These are phyloP conservation scores for Neolecta irregularis DNA, from an alignment of 1,139 yeast species.

Conservation along the genomic window DNA sequence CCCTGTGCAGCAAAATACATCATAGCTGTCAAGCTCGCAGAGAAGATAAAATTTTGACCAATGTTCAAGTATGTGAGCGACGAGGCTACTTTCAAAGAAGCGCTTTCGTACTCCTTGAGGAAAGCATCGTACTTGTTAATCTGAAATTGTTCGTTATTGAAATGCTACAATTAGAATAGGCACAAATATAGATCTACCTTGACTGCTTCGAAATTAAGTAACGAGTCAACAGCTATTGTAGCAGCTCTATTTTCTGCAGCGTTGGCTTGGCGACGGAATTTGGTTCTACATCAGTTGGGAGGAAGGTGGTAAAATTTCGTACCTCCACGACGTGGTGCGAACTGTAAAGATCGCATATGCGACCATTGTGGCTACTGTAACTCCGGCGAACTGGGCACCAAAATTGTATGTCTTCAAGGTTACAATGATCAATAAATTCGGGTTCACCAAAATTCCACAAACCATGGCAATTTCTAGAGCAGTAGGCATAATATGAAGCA, in stretches of 20 bases:
- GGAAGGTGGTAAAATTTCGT: not conserved
- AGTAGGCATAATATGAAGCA: constrained; percentile 87
- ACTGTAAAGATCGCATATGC: constrained; percentile 79
- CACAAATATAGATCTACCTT: constrained; percentile 26
- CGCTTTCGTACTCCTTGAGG: constrained; percentile 56
- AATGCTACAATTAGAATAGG: constrained; percentile 41
- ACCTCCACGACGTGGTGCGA: constrained; percentile 76
- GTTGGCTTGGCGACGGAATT: constrained; percentile 79
- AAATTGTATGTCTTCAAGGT: constrained; percentile 52
- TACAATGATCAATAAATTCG: not conserved
- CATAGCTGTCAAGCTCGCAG: constrained; percentile 82
- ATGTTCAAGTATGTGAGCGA: constrained; percentile 78
- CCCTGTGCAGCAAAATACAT: constrained; percentile 97
- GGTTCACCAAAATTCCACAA: constrained; percentile 57
- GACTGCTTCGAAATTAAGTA: constrained; percentile 87
- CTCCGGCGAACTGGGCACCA: constrained; percentile 78
- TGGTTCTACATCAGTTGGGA: constrained; percentile 35
- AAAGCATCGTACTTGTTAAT: constrained; percentile 70
- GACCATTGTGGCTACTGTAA: constrained; percentile 74
- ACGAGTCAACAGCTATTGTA: constrained; percentile 80
- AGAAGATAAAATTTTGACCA: constrained; percentile 82
- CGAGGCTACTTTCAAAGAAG: constrained; percentile 79
- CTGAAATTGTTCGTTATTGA: constrained; percentile 75
- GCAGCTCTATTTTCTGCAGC: constrained; percentile 92
- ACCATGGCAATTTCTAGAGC: constrained; percentile 84